Evolutionary conservation across 164 flowering plant species (phyloP), one percentile per base, ranked within the genome.

Genomic region (Vitis rupestris): DNA sequence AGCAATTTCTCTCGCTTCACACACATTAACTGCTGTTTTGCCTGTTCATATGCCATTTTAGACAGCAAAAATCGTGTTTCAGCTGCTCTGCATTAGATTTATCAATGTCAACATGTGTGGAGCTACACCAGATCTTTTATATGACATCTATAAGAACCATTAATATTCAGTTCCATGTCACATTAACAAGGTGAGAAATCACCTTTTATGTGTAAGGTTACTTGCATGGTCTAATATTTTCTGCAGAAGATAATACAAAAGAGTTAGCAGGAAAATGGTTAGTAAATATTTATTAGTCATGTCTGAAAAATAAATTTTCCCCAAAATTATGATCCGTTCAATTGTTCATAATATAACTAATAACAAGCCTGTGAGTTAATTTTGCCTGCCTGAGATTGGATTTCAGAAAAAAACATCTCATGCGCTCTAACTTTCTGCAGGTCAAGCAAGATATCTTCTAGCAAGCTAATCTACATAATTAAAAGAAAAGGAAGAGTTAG

Each of bases 361-460:
- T 58, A 37, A 19, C 53, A 7, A 53, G 48, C 30, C 55, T 59
- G 27, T 57, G 16, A 58, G 50, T 50, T 52, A 55, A 14, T 64
- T 51, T 62, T 62, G 17, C 82, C 72, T 59, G 90, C 97, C 95
- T 89, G 84, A 70, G 84, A 80, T 70, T 73, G 77, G 58, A 86
- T 69, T 65, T 82, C 80, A 68, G 68, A 51, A 71, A 71, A 63
- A 50, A 89, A 76, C 62, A 67, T 67, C 67, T 83, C 83, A 65
- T 76, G 82, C 59, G 68, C 76, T 66, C 78, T 78, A 73, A 75
- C 76, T 79, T 80, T 92, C 79, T 83, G 82, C 65, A 78, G 72
- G 64, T 76, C 71, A 71, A 12, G 74, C 70, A 92, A 65, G 55
- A 75, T 69, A 81, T 88, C 92, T 72, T 87, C 87, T 73, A 94